Evolutionary conservation across 768 basidiomycete genomes (phyloP).

Genomic region (Suillus fuscotomentosus): DNA sequence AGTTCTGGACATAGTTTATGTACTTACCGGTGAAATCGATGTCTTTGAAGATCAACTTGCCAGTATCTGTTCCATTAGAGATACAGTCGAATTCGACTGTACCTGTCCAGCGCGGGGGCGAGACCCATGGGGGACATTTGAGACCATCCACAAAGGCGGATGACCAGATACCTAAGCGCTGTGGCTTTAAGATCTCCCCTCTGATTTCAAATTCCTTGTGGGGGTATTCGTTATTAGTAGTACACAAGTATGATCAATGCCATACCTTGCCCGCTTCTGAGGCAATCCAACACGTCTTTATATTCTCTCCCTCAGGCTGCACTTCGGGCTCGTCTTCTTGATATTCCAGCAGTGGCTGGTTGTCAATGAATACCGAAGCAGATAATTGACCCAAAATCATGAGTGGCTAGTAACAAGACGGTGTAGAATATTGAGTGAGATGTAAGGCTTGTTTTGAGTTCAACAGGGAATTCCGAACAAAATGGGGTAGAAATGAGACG

Average conservation of each 20-base stretch:
- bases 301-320: background rate
- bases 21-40: constrained; percentile 15
- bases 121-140: fast-evolving
- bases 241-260: background rate
- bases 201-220: constrained; percentile 12
- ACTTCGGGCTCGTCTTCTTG: fast-evolving
- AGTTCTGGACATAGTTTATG: background rate
- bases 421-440: no score
- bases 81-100: background rate
- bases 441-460: no score
- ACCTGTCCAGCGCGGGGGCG: background rate
- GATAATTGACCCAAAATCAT: background rate
- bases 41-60: constrained; percentile 13
- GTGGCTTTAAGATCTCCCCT: constrained; percentile 8
- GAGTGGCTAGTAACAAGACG: no score
- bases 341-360: background rate
- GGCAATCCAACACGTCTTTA: constrained; percentile 18
- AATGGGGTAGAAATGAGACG: no score
- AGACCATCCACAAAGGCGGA: constrained; percentile 7
- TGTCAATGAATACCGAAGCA: background rate
- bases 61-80: background rate
- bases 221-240: background rate
- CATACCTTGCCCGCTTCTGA: constrained; percentile 21
- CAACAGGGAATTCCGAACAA: no score
- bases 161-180: background rate